Evolutionary conservation across 2,329 filamentous ascomycete species (phyloP), one percentile per base, ranked within the genome.

Genomic region (Aureobasidium namibiae): DNA sequence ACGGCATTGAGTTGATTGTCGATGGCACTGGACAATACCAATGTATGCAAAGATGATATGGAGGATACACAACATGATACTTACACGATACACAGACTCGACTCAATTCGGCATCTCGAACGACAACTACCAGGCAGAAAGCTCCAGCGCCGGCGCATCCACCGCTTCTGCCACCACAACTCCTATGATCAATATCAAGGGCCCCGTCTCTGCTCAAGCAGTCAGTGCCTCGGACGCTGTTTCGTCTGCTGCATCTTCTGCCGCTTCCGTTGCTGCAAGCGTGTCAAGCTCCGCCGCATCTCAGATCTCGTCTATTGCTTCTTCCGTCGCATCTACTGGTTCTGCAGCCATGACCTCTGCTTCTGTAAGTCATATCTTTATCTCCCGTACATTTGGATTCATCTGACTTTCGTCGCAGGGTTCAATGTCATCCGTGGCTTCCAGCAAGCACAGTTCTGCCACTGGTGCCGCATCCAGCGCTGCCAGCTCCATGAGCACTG

Each of bases 91-190:
- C 14, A 24, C 36, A 53, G 46, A 78, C 73, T 80, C 78, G 44
- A 81, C 80, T 61, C 82, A 85, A 70, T 85, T 85, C 74, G 83
- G 83, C 66, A 77, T 86, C 73, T 75, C 73, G 62, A 79, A 79
- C 67, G 59, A 68, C 46, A 61, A 69, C 57, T 72, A 68, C 67
- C 60, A 61, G 45, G 59, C 39, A 53, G 62, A 66, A 29, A 69
- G 68, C 50, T 48, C 61, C 45, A 50, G 61, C 52, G 34, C 65
- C 39, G 41, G 66, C 60, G 56, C 62, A 41, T 64, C 65, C 33
- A 58, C 66, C 36, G 46, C 60, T 39, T 57, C 56, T 33, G 61
- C 62, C n/a, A 57, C 52, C 31, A 53, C 50, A 36, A 63, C 62
- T 41, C 56, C 61, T 52, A 61, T 62, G 33, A 63, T 65, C 60